Conservation (phyloP, 1,284 basidiomycete species). For the Fomitopsis pinicola region DNA sequence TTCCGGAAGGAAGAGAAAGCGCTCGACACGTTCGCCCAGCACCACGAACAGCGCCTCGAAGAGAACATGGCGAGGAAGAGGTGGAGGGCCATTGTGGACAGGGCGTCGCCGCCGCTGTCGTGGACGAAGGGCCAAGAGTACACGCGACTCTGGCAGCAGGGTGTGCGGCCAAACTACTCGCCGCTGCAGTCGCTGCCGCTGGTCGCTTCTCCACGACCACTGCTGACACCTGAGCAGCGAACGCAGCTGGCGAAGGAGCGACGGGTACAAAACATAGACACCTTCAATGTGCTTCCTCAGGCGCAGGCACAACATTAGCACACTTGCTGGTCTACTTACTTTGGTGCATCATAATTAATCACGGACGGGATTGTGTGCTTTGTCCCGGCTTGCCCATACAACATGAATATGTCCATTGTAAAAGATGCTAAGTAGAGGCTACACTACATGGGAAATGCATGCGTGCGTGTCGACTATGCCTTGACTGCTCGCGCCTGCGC, state of each 20-base stretch:
- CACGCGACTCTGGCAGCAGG: slow-evolving; percentile 64
- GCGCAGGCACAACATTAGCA: background rate
- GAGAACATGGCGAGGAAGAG: slow-evolving; percentile 64
- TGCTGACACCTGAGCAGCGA: background rate
- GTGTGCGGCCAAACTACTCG: slow-evolving; percentile 58
- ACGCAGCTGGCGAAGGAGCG: background rate
- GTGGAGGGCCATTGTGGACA: slow-evolving; percentile 66
- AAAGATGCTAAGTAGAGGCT: background rate
- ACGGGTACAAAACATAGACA: slow-evolving; percentile 3
- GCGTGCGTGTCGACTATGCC: slow-evolving; percentile 23
- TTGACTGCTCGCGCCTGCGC: slow-evolving; percentile 63
- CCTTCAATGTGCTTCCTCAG: background rate
- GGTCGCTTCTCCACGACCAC: slow-evolving; percentile 11
- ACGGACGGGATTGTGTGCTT: background rate
- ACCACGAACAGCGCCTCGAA: slow-evolving; percentile 49
- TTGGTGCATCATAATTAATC: background rate
- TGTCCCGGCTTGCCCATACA: background rate
- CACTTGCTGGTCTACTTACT: background rate
- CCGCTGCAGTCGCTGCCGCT: slow-evolving; percentile 13
- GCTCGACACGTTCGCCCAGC: slow-evolving; percentile 54
- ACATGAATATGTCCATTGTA: slow-evolving; percentile 13
- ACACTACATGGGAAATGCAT: background rate
- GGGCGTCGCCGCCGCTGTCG: slow-evolving; percentile 36
- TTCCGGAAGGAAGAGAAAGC: slow-evolving; percentile 61
- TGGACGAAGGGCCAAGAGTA: slow-evolving; percentile 74